Conservation (phyloP, 2,329 filamentous ascomycete genomes). For the Cordyceps cicadae region DNA sequence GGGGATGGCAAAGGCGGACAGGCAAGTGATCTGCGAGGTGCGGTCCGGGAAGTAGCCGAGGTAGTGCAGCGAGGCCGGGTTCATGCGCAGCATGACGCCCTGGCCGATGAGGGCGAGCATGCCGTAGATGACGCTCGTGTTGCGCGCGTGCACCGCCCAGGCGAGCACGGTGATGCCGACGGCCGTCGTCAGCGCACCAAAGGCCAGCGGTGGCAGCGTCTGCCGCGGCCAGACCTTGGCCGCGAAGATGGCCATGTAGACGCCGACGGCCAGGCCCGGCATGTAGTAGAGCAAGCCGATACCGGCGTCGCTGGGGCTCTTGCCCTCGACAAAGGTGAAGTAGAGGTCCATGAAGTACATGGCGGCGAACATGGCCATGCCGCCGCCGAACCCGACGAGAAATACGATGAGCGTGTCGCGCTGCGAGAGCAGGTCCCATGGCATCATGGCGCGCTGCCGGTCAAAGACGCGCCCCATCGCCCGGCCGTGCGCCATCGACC, state of each 20-base stretch:
- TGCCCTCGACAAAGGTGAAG: slow-evolving; percentile 50
- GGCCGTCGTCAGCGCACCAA: slow-evolving; percentile 48
- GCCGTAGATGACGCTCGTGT: slow-evolving; percentile 46
- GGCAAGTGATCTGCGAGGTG: slow-evolving; percentile 49
- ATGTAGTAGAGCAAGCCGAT: slow-evolving; percentile 55
- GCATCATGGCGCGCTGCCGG: slow-evolving; percentile 55
- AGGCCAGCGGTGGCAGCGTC: slow-evolving; percentile 50
- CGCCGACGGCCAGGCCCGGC: slow-evolving; percentile 32
- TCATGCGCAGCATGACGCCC: slow-evolving; percentile 55
- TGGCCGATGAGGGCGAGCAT: slow-evolving; percentile 59
- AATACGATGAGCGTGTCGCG: slow-evolving; percentile 54
- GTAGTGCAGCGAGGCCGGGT: slow-evolving; percentile 55
- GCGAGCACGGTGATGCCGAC: slow-evolving; percentile 51
- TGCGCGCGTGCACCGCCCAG: slow-evolving; percentile 43
- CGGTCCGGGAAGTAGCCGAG: slow-evolving; percentile 51
- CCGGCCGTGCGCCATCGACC: slow-evolving; percentile 43
- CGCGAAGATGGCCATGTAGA: slow-evolving; percentile 48
- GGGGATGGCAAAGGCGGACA: slow-evolving; percentile 51
- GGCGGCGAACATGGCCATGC: slow-evolving; percentile 45
- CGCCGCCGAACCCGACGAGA: slow-evolving; percentile 51
- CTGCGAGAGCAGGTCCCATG: slow-evolving; percentile 48
- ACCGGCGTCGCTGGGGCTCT: slow-evolving; percentile 31
- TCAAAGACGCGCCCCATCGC: slow-evolving; percentile 39
- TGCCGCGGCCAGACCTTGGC: slow-evolving; percentile 54
- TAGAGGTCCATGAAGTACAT: slow-evolving; percentile 63